Base-by-base conservation (phyloP, 2,329 filamentous ascomycete species). In the Calonectria ilicicola region DNA sequence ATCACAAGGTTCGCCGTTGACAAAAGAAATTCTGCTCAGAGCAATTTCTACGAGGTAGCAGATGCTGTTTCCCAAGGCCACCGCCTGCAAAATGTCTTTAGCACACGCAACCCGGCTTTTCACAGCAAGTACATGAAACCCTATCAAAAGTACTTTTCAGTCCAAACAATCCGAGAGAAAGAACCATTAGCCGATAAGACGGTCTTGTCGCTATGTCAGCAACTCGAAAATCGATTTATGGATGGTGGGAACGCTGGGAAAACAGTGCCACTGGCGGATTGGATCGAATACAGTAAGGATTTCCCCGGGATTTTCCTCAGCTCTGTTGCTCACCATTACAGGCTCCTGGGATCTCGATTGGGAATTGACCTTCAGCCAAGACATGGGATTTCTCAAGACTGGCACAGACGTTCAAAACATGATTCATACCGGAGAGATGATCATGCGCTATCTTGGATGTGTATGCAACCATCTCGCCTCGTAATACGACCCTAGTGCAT, bases 81-180 rank as follows among this genome's bases (percentile, higher is more conserved):
- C 46, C 29, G 63, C 5, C 35, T 65, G 29, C 46, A 65, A 65
- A 65, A 65, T 65, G 63, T 65, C 47, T 65, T 65, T n/a, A 65
- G 63, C 63, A 65, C 63, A 14, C 63, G 63, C 15, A 65, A 40
- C 35, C 15, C 63, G 26, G 46, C 46, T 14, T 65, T 65, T n/a
- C 63, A 65, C 49, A 65, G 46, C 46, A 49, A 49, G 49, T 65
- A 51, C 63, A 65, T 65, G 63, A 65, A 65, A 5, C 63, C 63
- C 5, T 65, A 65, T 21, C 63, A 65, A 32, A 65, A 65, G 46
- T 65, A 65, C 63, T 65, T 65, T 53, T 65, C 63, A 2, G 49
- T 65, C 10, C 29, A 65, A 10, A 32, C 46, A 21, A 53, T 53
- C n/a, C 32, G 35, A 12, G 63, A 65, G 23, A 65, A 65, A 32